Evolutionary conservation across 228 moss, liverwort and hornwort species (phyloP).

Genomic region (Sphagnum fallax): DNA sequence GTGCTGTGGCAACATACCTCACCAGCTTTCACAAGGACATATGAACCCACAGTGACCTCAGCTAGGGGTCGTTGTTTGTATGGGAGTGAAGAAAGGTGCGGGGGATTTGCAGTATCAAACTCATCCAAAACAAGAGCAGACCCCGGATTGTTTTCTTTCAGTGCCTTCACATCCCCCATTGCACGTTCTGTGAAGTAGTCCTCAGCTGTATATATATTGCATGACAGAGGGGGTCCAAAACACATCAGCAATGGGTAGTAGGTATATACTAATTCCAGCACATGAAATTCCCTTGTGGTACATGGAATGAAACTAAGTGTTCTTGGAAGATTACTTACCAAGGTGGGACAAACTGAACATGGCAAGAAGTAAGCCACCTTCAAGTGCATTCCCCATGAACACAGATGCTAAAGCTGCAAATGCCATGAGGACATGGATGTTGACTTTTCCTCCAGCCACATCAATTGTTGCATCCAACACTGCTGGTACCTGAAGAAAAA

Average conservation of each 20-base stretch:
- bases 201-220: conserved; percentile 58
- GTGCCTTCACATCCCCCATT: conserved; percentile 84
- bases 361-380: conserved; percentile 92
- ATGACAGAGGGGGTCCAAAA: background rate
- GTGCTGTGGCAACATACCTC: conserved; percentile 48
- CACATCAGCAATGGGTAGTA: background rate
- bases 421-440: conserved; percentile 98
- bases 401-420: conserved; percentile 91
- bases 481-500: conserved; percentile 67
- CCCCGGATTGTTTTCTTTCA: conserved; percentile 93
- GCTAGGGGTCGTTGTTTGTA: conserved; percentile 61
- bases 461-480: conserved; percentile 83
- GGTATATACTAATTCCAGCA: background rate
- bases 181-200: conserved; percentile 89
- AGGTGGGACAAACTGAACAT: conserved; percentile 99
- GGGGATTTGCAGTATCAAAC: conserved; percentile 59
- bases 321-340: conserved; percentile 26
- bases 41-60: conserved; percentile 68
- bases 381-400: conserved; percentile 87
- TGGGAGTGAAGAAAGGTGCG: conserved; percentile 54
- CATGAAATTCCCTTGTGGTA: background rate
- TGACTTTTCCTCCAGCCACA: conserved; percentile 81
- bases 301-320: background rate
- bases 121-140: conserved; percentile 87
- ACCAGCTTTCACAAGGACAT: conserved; percentile 86